A percentile compares a stretch with the other conserved stretches of the same genome.
Evolutionary conservation across 2,329 filamentous ascomycete species (phyloP).

Genomic region (Arthrobotrys megalospora): DNA sequence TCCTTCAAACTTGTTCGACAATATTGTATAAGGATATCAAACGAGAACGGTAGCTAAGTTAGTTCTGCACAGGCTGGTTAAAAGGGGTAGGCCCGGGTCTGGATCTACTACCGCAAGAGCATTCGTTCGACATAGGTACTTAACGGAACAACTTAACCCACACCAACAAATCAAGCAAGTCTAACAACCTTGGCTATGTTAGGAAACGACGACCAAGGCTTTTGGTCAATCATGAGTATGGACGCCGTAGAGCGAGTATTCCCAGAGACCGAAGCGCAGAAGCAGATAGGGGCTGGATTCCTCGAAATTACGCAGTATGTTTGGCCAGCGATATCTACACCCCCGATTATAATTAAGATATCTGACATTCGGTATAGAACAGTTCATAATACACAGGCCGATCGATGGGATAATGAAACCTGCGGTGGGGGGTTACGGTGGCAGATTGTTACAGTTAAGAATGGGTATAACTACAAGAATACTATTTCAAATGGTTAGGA

Average conservation of each 20-base stretch:
- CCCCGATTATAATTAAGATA: too few relatives aligned
- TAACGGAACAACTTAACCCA: too few relatives aligned
- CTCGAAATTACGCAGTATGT: conserved; percentile 52
- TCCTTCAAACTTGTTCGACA: too few relatives aligned
- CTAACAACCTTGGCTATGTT: conserved; percentile 64
- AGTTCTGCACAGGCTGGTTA: conserved; percentile 78
- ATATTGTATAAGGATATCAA: conserved; percentile 66
- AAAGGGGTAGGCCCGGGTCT: conserved; percentile 68
- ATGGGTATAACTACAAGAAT: conserved; percentile 76
- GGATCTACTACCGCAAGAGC: conserved; percentile 53
- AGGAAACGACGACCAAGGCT: conserved; percentile 81
- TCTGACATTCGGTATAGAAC: conserved; percentile 80
- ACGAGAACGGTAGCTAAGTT: not conserved
- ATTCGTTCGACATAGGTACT: conserved; percentile 40
- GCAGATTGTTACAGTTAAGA: conserved; percentile 86
- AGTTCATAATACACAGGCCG: conserved; percentile 82
- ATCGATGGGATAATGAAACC: conserved; percentile 77
- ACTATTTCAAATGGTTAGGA: conserved; percentile 74
- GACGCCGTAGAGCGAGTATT: conserved; percentile 77
- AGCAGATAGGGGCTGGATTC: conserved; percentile 36
- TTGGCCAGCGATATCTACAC: conserved; percentile 70
- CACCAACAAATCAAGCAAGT: not conserved
- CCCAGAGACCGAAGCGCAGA: conserved; percentile 70
- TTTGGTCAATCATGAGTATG: conserved; percentile 79
- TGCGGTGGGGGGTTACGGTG: conserved; percentile 85